Evolutionary conservation across 345 rosid species (phyloP).

Genomic region (Gossypium bickii): DNA sequence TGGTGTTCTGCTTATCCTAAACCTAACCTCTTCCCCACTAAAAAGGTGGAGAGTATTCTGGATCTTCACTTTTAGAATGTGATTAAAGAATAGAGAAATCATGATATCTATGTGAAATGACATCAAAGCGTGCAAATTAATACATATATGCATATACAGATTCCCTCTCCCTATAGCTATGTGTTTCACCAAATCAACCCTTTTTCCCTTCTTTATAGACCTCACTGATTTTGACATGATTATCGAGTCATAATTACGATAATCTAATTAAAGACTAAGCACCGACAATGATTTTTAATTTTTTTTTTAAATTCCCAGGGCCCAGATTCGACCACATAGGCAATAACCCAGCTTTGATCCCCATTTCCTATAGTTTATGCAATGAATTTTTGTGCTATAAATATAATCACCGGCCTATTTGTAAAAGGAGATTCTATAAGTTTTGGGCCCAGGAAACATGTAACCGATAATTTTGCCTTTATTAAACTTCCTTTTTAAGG

Average conservation of each 20-base stretch:
- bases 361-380: background rate
- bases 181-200: background rate
- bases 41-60: background rate
- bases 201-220: background rate
- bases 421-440: background rate
- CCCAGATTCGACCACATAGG: slow-evolving; percentile 2
- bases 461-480: slow-evolving; percentile 16
- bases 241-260: slow-evolving; percentile 20
- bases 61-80: slow-evolving; percentile 1
- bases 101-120: slow-evolving; percentile 16
- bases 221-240: slow-evolving; percentile 19
- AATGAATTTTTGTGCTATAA: background rate
- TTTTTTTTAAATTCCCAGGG: background rate
- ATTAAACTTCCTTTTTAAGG: background rate
- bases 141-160: background rate
- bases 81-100: background rate
- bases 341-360: background rate
- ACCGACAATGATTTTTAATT: background rate
- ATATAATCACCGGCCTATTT: slow-evolving; percentile 18
- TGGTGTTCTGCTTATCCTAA: background rate
- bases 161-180: too few species aligned
- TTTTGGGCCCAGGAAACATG: slow-evolving; percentile 6
- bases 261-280: slow-evolving; percentile 16
- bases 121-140: slow-evolving; percentile 24
- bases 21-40: background rate